Base-by-base conservation (phyloP, 1,139 yeast genomes). In the Citeromyces hawaiiensis region DNA sequence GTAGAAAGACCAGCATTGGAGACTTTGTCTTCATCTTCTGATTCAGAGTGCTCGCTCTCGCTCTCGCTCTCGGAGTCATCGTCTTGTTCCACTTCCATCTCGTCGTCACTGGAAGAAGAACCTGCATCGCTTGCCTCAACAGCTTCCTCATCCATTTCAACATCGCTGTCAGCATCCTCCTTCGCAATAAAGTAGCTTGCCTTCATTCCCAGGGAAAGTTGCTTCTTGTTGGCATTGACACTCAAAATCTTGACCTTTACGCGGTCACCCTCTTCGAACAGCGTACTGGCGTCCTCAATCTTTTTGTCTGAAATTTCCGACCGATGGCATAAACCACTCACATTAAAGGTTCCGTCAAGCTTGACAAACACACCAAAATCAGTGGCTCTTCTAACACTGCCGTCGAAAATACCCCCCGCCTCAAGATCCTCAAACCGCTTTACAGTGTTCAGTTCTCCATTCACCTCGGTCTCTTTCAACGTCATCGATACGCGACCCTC, bases 281-380 rank as follows among this genome's bases (percentile, higher is more conserved):
- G 67, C 15, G 76, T 64, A 36, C 62, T 63, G 27, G 85, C 69
- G 42, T 72, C 65, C 36, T 66, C 64, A 39, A 70, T 62, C 6
- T 57, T 57, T 39, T 64, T 65, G 49, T 88, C 96, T 15, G 96
- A 80, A 43, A 91, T 81, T 59, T 91, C 82, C 32, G 91, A 70
- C 45, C 71, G 79, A 56, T 91, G 97, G 51, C 96, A 88, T 48
- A 91, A 70, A 42, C 97, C 98, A 51, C 82, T 76, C 42, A 87
- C 69, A 50, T 76, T 76, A 40, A 73, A 64, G 36, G 93, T 78
- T 39, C 83, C 85, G 50, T 80, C 86, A 43, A 91, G 66, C 47
- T 73, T 76, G 38, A 91, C 82, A 55, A 91, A 88, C 4, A 87
- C 94, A 61, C 98, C 98, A 54, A 78, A 91, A 40, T 85, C 94